Evolutionary conservation across 2,329 filamentous ascomycete species (phyloP).

Genomic region (Hysterium pulicare): DNA sequence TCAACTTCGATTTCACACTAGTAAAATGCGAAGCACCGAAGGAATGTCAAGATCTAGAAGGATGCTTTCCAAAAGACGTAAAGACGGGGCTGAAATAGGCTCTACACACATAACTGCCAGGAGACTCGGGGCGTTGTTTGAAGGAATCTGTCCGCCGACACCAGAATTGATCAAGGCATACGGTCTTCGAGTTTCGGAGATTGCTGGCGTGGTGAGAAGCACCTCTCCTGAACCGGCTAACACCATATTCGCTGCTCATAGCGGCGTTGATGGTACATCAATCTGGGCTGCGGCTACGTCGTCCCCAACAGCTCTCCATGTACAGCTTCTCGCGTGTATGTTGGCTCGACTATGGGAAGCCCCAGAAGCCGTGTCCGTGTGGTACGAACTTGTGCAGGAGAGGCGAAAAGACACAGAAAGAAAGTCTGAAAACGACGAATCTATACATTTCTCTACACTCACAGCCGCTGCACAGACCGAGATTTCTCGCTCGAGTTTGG

Average conservation of each 20-base stretch:
- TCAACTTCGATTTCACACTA: slow-evolving; percentile 46
- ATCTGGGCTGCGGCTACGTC: slow-evolving; percentile 41
- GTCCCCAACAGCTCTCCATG: slow-evolving; percentile 16
- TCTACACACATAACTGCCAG: slow-evolving; percentile 36
- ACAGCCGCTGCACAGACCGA: slow-evolving; percentile 3
- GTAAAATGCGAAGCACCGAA: slow-evolving; percentile 40
- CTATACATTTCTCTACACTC: background rate
- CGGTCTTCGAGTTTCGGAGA: slow-evolving; percentile 31
- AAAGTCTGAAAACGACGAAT: background rate
- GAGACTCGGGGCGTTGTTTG: slow-evolving; percentile 41
- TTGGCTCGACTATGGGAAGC: slow-evolving; percentile 24
- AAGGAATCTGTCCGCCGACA: slow-evolving; percentile 26
- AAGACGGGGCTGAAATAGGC: slow-evolving; percentile 39
- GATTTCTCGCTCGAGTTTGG: slow-evolving; percentile 3
- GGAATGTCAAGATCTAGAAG: slow-evolving; percentile 36
- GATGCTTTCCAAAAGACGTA: slow-evolving; percentile 26
- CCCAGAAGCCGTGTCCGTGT: slow-evolving; percentile 26
- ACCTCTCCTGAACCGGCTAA: background rate
- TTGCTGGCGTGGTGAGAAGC: slow-evolving; percentile 10
- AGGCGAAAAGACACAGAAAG: background rate
- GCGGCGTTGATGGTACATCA: slow-evolving; percentile 29
- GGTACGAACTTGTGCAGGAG: slow-evolving; percentile 25
- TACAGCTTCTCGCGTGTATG: slow-evolving; percentile 35
- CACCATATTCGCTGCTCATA: slow-evolving; percentile 16
- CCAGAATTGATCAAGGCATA: slow-evolving; percentile 36